A percentile compares a stretch with the other conserved stretches of the same genome.
Conservation (phyloP, 2,329 filamentous ascomycete genomes). For the Colletotrichum musae region DNA sequence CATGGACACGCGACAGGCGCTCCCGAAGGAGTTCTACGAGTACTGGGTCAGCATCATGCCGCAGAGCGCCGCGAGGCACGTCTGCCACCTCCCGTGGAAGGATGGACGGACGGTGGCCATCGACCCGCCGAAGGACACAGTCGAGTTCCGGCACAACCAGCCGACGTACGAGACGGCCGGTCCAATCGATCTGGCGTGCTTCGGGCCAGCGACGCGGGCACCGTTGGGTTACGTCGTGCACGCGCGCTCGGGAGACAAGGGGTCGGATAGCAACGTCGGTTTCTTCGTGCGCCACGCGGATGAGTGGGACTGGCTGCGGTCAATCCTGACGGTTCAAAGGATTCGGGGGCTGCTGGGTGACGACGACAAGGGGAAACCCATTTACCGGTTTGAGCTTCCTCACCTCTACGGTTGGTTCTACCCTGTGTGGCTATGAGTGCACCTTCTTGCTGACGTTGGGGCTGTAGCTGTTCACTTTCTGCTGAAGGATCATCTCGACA, state of each 20-base stretch:
- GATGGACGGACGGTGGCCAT: constrained; percentile 40
- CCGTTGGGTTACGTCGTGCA: constrained; percentile 51
- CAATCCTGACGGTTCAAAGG: constrained; percentile 55
- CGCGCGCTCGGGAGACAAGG: constrained; percentile 58
- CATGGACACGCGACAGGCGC: constrained; percentile 52
- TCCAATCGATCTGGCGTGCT: constrained; percentile 45
- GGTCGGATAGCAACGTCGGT: constrained; percentile 52
- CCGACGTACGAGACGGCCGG: constrained; percentile 47
- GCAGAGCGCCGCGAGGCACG: constrained; percentile 44
- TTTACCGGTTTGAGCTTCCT: constrained; percentile 63
- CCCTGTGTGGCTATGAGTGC: not conserved
- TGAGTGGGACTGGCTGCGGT: constrained; percentile 50
- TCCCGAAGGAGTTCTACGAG: constrained; percentile 43
- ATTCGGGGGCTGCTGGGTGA: constrained; percentile 55
- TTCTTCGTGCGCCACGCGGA: constrained; percentile 43
- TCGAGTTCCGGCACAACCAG: constrained; percentile 45
- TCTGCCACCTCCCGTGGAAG: constrained; percentile 45
- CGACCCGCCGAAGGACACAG: constrained; percentile 42
- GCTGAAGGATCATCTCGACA: constrained; percentile 57
- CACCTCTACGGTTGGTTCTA: constrained; percentile 27
- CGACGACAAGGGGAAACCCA: constrained; percentile 52
- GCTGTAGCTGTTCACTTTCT: constrained; percentile 52
- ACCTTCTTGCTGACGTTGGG: not conserved
- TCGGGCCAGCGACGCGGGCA: constrained; percentile 47
- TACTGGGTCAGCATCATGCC: constrained; percentile 45